Conservation (phyloP, 163 green algal species). For the Chlorella variabilis region DNA sequence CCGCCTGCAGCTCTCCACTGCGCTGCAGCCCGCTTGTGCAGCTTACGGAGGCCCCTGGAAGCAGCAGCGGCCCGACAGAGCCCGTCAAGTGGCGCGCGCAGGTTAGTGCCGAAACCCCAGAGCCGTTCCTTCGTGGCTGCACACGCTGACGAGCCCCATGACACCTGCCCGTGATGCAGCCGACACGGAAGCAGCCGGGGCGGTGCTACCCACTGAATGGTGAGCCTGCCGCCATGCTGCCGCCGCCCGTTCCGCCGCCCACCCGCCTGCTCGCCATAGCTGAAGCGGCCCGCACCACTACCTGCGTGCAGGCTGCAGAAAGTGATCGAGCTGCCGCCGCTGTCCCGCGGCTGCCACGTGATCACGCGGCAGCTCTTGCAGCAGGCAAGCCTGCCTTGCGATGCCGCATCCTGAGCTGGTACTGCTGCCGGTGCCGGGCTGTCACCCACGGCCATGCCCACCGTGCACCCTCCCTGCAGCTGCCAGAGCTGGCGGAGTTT, state of each 20-base stretch:
- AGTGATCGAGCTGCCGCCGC: slow-evolving; percentile 58
- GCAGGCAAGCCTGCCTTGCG: slow-evolving; percentile 37
- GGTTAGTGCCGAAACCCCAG: not conserved
- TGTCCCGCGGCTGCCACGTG: slow-evolving; percentile 80
- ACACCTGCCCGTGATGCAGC: slow-evolving; percentile 2
- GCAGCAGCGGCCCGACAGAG: too few species aligned
- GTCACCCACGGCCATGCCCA: too few species aligned
- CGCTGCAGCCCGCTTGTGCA: too few species aligned
- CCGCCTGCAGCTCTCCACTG: too few species aligned
- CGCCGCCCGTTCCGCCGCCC: not conserved
- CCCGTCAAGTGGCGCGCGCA: not conserved
- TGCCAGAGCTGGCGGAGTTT: slow-evolving; percentile 67
- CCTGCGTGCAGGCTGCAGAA: slow-evolving; percentile 56
- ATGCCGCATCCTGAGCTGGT: not conserved
- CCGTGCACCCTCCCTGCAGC: not conserved
- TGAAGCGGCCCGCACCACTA: too few species aligned
- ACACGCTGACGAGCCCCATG: too few species aligned
- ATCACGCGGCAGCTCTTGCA: slow-evolving; percentile 77
- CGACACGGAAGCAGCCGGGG: not conserved
- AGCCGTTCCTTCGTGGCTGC: too few species aligned
- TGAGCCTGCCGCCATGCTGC: slow-evolving; percentile 1
- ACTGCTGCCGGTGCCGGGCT: not conserved
- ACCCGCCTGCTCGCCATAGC: not conserved
- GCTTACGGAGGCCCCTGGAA: too few species aligned
- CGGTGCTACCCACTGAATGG: slow-evolving; percentile 5